Base-by-base conservation (phyloP, 371 early-diverging fungal species). In the Globomyces sp. region DNA sequence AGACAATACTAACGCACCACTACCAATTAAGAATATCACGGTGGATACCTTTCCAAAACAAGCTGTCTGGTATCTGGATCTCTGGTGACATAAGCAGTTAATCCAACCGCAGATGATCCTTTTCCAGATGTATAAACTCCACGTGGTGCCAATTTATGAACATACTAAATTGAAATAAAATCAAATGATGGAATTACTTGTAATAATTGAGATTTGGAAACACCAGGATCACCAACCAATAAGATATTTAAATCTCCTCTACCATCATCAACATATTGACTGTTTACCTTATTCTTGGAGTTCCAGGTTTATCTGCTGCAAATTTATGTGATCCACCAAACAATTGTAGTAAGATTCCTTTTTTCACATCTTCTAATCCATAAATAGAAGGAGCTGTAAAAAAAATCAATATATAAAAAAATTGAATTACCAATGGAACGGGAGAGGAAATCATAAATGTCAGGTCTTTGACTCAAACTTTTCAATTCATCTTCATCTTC, bases 51-150 rank as follows among this genome's bases (percentile, higher is more conserved):
- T 51, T 94, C 92, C 36, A 92, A 78, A 4, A 86, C 89, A 76
- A 86, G 90, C 47, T 92, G 92, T 13, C 87, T 87, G 0, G 89
- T 85, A 6, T 85, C 84, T 4, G 81, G 64, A 51, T 92, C 92
- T 68, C 89, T 86, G 48, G 80, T 85, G 39, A 93, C 71, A 0
- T 90, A 87, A 10, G 92, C 91, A 0, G 93, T 92, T 60, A 93
- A 76, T 5, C 94, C 94, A 49, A 87, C 86, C 0, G 87, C 80
- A 1, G 91, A 89, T 2, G 89, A 86, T 41, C 85, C 82, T 53
- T 98, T 96, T 65, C 99, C 99, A 50, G 94, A 94, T 0, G 99
- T 97, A 75, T 99, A 99, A 11, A 99, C 91, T 64, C 99, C 99
- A 65, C 99, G 89, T 11, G 99, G 98, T 3, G 95, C 90, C 67